Base-by-base conservation (phyloP, 345 rosid species). In the Aquilaria yunnanensis region DNA sequence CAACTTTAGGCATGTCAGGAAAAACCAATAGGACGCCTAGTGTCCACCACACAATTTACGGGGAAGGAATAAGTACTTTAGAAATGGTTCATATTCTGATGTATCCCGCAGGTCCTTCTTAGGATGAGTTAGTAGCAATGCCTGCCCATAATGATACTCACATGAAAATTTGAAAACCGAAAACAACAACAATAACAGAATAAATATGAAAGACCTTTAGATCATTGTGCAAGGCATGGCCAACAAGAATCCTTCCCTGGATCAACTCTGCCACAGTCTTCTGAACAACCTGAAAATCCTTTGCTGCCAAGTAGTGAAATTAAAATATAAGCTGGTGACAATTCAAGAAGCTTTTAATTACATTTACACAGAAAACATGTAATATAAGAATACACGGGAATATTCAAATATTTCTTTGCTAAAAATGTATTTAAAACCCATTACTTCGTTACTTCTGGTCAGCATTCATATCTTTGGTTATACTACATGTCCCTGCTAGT, bases 211-310 rank as follows among this genome's bases (percentile, higher is more conserved):
- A 62, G 63, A 90, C 99, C 99, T 86, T 90, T 68, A 94, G 89
- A 84, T 94, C 96, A 69, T 94, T 94, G 67, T 81, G 89, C 81
- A 94, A 77, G 59, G 99, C 97, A 67, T 88, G 99, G 52, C 96
- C 99, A 33, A 88, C 95, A 47, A 94, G 90, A 70, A 88, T 82
- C 77, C 80, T 85, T 74, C 89, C 96, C 73, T 85, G 77, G 49
- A 83, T 83, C 71, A 94, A 63, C 62, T 85, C 90, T 13, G 95
- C 96, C 61, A 94, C 92, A 77, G 90, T 83, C 75, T 81, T 81
- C 77, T 94, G 99, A 71, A 77, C 96, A 58, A 66, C 64, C 2
- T 64, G 60, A 60, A 94, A 90, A 77, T 85, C 92, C 79, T 85
- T 94, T 61, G 96, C 99, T 90, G 85, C 69, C 70, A 57, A 58